Conservation (phyloP, 768 basidiomycete genomes). For the Pleurotus sapidus region DNA sequence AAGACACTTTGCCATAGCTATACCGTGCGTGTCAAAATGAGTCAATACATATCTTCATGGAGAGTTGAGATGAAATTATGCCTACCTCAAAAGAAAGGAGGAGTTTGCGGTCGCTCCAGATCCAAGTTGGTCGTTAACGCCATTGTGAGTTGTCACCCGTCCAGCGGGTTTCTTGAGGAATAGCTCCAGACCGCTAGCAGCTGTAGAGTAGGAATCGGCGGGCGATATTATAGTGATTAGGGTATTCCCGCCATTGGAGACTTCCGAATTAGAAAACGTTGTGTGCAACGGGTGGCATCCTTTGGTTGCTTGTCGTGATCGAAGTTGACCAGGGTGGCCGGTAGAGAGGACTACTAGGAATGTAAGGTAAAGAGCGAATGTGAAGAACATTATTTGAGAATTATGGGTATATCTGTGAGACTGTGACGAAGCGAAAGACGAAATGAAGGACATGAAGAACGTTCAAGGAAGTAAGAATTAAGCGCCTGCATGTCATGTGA, state of each 20-base stretch:
- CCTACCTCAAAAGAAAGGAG: constrained; percentile 24
- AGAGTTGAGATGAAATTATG: neutral
- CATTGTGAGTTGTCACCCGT: constrained; percentile 22
- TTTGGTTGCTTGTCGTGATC: neutral
- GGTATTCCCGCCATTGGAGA: constrained; percentile 10
- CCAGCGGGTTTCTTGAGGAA: constrained; percentile 29
- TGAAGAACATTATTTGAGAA: neutral
- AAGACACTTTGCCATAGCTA: constrained; percentile 34
- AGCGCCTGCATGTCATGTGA: neutral
- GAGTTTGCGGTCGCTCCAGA: constrained; percentile 39
- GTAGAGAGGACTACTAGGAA: neutral
- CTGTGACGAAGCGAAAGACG: neutral
- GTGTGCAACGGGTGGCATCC: constrained; percentile 25
- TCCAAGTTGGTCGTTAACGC: constrained; percentile 31
- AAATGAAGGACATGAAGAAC: neutral
- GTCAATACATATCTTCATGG: neutral
- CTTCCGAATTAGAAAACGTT: constrained; percentile 17
- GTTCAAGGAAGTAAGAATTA: neutral
- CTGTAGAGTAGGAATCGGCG: constrained; percentile 22
- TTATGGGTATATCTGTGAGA: too few relatives aligned
- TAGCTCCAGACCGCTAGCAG: constrained; percentile 20
- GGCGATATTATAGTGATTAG: constrained; percentile 28
- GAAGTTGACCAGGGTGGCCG: neutral
- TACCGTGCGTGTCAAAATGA: neutral
- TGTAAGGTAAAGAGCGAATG: neutral